Base-by-base conservation (phyloP, 2,329 filamentous ascomycete species). In the Cladophialophora carrionii region DNA sequence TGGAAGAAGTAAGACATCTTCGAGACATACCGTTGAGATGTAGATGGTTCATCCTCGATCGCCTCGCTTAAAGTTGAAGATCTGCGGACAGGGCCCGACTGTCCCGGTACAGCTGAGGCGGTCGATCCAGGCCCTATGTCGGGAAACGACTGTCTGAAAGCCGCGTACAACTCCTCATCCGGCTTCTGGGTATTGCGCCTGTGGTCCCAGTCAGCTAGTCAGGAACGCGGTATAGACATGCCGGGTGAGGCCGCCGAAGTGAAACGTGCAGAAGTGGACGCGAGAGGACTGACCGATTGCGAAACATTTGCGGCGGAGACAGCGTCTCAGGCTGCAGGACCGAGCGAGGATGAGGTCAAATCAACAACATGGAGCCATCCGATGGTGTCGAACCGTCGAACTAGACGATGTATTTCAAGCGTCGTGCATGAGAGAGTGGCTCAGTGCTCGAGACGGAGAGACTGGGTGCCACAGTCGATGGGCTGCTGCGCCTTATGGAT, bases 101-200 rank as follows among this genome's bases (percentile, higher is more conserved):
- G 73, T 71, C 79, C 73, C 71, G 76, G 72, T 71, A 80, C 73
- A 72, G 83, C 77, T 61, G 82, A 73, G 71, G 78, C 73, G 63
- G 81, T 81, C 34, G 65, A 62, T 64, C 83, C 81, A 60, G 84
- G 80, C 63, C 84, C 81, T 67, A 96, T 82, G 72, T 93, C 87
- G 54, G 91, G 90, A 74, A 96, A 96, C 71, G 87, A 88, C 73
- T 91, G 87, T 77, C 90, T 90, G 80, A 96, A 96, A 76, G 87
- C 88, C 78, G 88, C 88, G 76, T 95, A 88, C 74, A 96, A 84
- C 73, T 93, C 91, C 75, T 93, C 90, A 76, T 87, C 88, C 62
- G 92, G 92, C 81, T 96, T 96, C 78, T 92, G 90, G 62, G 90
- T 88, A 77, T 86, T 92, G 74, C 86, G 90, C 79, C 89, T 91